Percentiles rank a stretch among this genome's conserved stretches.
Evolutionary conservation across 108 stramenopile genomes (phyloP).

Genomic region (Cylindrotheca fusiformis): DNA sequence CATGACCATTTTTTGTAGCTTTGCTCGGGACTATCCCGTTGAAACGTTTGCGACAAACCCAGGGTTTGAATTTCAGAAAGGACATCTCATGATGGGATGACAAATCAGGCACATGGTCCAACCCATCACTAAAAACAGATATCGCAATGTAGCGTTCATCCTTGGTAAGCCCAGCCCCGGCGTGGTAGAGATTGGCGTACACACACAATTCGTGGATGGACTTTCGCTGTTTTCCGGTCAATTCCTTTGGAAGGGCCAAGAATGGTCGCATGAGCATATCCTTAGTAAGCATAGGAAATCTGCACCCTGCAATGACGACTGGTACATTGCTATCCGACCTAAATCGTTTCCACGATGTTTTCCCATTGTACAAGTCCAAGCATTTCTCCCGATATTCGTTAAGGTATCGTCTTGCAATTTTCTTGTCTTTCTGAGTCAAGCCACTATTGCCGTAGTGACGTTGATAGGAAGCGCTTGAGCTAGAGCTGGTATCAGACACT

Average conservation of each 20-base stretch:
- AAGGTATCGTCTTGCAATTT: background rate
- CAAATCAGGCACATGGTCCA: conserved; percentile 35
- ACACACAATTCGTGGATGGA: conserved; percentile 61
- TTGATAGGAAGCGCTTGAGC: too few species aligned
- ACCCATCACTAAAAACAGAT: conserved; percentile 60
- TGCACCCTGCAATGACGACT: background rate
- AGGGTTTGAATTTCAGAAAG: conserved; percentile 40
- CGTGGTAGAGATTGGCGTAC: conserved; percentile 52
- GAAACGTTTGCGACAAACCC: conserved; percentile 43
- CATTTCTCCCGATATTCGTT: background rate
- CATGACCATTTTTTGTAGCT: conserved; percentile 28
- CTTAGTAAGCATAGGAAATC: conserved; percentile 38
- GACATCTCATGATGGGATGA: background rate
- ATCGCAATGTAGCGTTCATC: conserved; percentile 45
- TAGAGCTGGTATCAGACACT: too few species aligned
- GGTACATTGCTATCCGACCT: background rate
- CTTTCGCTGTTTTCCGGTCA: conserved; percentile 56
- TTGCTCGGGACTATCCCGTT: conserved; percentile 3
- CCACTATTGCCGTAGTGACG: too few species aligned
- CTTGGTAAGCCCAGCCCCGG: conserved; percentile 25
- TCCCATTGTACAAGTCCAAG: background rate
- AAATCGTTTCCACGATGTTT: background rate
- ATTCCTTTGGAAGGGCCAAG: conserved; percentile 51
- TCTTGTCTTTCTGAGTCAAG: background rate
- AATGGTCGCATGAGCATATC: conserved; percentile 45